Percentiles rank a stretch among this genome's conserved stretches.
Evolutionary conservation across 2,329 filamentous ascomycete genomes (phyloP).

Genomic region (Aspergillus sp.): DNA sequence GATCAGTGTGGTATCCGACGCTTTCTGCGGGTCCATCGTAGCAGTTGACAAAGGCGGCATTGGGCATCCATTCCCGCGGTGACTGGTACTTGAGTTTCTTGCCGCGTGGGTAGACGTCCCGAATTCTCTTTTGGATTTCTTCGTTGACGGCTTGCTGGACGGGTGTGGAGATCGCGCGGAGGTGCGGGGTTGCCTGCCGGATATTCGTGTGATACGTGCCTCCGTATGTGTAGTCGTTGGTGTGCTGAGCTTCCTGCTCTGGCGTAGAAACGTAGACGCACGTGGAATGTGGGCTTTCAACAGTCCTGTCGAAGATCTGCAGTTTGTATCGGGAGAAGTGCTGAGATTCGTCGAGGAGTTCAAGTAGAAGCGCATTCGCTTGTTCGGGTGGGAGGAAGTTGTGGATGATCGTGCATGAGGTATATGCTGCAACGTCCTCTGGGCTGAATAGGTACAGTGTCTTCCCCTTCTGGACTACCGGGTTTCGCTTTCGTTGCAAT

Average conservation of each 20-base stretch:
- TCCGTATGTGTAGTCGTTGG: constrained; percentile 82
- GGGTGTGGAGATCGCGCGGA: constrained; percentile 66
- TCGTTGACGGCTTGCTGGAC: constrained; percentile 76
- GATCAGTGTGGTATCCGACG: constrained; percentile 91
- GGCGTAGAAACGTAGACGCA: constrained; percentile 78
- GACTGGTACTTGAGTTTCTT: constrained; percentile 78
- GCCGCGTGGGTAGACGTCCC: constrained; percentile 64
- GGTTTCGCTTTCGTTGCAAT: constrained; percentile 19
- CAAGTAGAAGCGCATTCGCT: constrained; percentile 71
- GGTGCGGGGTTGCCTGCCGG: constrained; percentile 71
- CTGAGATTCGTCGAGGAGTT: constrained; percentile 72
- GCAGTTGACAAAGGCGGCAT: constrained; percentile 92
- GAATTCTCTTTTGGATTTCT: constrained; percentile 72
- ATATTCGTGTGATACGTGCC: constrained; percentile 74
- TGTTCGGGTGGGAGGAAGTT: constrained; percentile 75
- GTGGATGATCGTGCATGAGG: constrained; percentile 88
- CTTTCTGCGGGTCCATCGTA: constrained; percentile 79
- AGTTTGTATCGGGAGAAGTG: constrained; percentile 73
- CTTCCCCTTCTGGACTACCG: constrained; percentile 68
- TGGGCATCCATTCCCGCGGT: constrained; percentile 72
- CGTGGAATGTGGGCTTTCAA: constrained; percentile 79
- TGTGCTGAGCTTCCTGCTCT: constrained; percentile 68
- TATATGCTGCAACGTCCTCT: constrained; percentile 75
- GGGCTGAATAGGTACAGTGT: constrained; percentile 84
- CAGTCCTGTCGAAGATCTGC: constrained; percentile 84